A percentile compares a stretch with the other conserved stretches of the same genome.
Conservation (phyloP, 352 stramenopile species). For the Elongisporangium prolatum region DNA sequence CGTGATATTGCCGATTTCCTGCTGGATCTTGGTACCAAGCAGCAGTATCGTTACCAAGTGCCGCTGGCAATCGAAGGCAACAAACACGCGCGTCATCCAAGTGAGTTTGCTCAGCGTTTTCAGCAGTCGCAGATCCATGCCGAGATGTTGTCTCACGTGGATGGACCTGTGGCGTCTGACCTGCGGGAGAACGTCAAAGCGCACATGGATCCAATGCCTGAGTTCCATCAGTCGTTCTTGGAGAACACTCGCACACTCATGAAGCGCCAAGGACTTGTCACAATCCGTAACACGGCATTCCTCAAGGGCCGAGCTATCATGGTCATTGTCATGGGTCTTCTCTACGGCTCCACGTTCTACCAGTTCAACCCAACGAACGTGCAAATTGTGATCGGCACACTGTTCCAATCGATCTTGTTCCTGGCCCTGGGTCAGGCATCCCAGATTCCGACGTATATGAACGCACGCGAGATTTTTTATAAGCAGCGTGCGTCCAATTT, state of each 20-base stretch:
- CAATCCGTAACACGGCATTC: slow-evolving; percentile 32
- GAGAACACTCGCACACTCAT: slow-evolving; percentile 25
- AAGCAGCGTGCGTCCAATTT: slow-evolving; percentile 34
- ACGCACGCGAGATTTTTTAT: slow-evolving; percentile 54
- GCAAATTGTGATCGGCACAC: slow-evolving; percentile 58
- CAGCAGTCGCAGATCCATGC: slow-evolving; percentile 26
- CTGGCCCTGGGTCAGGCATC: slow-evolving; percentile 61
- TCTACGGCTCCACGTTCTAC: slow-evolving; percentile 43
- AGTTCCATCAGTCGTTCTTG: slow-evolving; percentile 28
- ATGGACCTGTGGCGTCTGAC: slow-evolving; percentile 5
- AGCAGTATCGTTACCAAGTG: slow-evolving; percentile 24
- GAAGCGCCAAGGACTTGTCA: slow-evolving; percentile 50
- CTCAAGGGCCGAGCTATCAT: slow-evolving; percentile 35
- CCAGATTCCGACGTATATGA: slow-evolving; percentile 72
- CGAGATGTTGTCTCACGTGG: slow-evolving; percentile 53
- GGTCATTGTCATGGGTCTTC: slow-evolving; percentile 35
- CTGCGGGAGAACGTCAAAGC: slow-evolving; percentile 13
- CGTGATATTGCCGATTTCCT: slow-evolving; percentile 32
- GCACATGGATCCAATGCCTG: slow-evolving; percentile 56
- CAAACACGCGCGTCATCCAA: slow-evolving; percentile 15
- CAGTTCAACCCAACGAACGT: slow-evolving; percentile 29
- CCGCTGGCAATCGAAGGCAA: slow-evolving; percentile 4
- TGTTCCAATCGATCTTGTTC: slow-evolving; percentile 81
- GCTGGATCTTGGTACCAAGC: slow-evolving; percentile 32
- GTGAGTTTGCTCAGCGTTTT: slow-evolving; percentile 38